phyloP scores from a whole-genome alignment of 768 basidiomycete species.

The Lepiota subincarnata region DNA sequence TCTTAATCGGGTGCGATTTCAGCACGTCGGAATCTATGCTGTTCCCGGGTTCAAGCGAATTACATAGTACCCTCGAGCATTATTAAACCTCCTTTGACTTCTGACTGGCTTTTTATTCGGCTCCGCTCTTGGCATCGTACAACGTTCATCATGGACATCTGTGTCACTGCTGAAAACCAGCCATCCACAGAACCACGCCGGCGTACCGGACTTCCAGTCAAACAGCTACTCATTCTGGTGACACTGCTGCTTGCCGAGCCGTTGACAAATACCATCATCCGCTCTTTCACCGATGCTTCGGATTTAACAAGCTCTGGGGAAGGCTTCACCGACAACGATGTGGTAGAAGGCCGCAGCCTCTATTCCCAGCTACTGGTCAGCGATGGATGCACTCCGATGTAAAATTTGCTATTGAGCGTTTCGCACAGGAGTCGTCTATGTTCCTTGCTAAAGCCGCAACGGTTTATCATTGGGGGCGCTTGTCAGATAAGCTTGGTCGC shows the following conservation, averaged over 20 bases:
- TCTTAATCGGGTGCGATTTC: no score
- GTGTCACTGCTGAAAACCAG: not conserved
- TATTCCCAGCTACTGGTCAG: slow-evolving; percentile 44
- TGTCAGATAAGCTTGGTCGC: slow-evolving; percentile 12
- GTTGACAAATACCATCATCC: slow-evolving; percentile 38
- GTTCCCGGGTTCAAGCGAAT: no score
- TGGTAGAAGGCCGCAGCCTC: slow-evolving; percentile 34
- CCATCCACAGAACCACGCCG: not conserved
- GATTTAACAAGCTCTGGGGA: slow-evolving; percentile 31
- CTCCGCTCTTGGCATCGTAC: not conserved
- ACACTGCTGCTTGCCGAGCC: slow-evolving; percentile 41
- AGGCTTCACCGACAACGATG: slow-evolving; percentile 39
- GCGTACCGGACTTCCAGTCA: slow-evolving; percentile 35
- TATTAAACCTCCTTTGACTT: no score
- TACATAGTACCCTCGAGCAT: no score
- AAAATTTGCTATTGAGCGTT: not conserved
- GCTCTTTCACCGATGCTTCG: slow-evolving; percentile 36
- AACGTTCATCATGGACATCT: not conserved
- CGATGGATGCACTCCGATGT: not conserved
- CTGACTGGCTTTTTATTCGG: no score
- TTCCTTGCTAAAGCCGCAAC: slow-evolving; percentile 11
- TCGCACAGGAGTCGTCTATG: slow-evolving; percentile 8
- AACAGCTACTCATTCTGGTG: slow-evolving; percentile 35
- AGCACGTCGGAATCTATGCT: no score
- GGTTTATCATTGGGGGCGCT: slow-evolving; percentile 9